phyloP scores from a whole-genome alignment of 1,139 yeast species.

The Debaryomyces robertsiae region DNA sequence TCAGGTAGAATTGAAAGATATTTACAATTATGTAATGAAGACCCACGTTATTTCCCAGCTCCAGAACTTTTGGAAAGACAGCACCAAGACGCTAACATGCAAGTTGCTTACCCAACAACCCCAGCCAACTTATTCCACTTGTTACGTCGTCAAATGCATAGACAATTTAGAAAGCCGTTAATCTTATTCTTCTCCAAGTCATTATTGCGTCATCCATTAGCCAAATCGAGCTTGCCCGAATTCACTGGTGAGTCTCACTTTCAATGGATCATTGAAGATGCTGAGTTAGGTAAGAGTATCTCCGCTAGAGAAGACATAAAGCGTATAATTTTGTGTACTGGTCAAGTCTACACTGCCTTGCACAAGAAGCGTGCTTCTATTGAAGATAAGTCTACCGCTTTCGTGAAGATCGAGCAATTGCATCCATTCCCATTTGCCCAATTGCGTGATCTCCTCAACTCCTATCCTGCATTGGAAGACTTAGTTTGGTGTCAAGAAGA shows the following conservation, averaged over 20 bases:
- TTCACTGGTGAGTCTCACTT: slow-evolving; percentile 91
- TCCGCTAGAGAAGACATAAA: slow-evolving; percentile 82
- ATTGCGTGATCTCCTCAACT: slow-evolving; percentile 78
- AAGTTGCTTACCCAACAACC: slow-evolving; percentile 96
- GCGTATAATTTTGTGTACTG: slow-evolving; percentile 81
- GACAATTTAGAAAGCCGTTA: slow-evolving; percentile 98
- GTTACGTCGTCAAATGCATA: slow-evolving; percentile 98
- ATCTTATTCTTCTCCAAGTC: slow-evolving; percentile 88
- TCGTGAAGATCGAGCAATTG: slow-evolving; percentile 87
- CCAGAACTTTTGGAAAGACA: slow-evolving; percentile 90
- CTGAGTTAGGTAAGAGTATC: slow-evolving; percentile 75
- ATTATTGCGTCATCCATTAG: slow-evolving; percentile 95
- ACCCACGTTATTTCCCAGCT: slow-evolving; percentile 90
- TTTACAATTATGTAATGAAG: slow-evolving; percentile 94
- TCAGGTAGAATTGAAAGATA: slow-evolving; percentile 98
- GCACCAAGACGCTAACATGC: slow-evolving; percentile 98
- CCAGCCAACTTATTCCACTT: slow-evolving; percentile 97
- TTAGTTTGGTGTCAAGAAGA: slow-evolving; percentile 98
- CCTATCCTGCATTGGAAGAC: slow-evolving; percentile 83
- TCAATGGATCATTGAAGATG: slow-evolving; percentile 95
- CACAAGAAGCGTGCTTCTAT: slow-evolving; percentile 82
- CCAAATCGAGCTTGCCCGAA: slow-evolving; percentile 80
- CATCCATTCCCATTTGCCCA: slow-evolving; percentile 99
- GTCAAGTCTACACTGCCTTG: slow-evolving; percentile 94
- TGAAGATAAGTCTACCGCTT: slow-evolving; percentile 80